Percentiles rank a stretch among this genome's conserved stretches.
These are phyloP conservation scores for Catenaria anguillulae DNA, from an alignment of 371 early-diverging fungal genomes.

Conservation along the genomic window DNA sequence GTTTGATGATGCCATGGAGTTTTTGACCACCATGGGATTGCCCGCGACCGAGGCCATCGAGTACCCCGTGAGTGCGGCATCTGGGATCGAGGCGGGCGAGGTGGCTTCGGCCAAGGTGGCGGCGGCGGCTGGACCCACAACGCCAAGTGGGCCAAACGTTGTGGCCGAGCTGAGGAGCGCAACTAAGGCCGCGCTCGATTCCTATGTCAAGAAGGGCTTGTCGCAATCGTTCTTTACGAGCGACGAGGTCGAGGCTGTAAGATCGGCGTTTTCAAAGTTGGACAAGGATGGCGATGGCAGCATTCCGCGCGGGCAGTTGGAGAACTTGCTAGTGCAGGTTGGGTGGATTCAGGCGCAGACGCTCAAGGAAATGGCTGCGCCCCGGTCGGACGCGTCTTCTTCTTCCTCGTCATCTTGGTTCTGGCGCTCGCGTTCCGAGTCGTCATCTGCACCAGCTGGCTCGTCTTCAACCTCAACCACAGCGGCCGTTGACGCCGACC, in stretches of 20 bases:
- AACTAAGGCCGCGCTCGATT: not conserved
- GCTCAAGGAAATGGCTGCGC: not conserved
- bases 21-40: constrained; percentile 83
- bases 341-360: constrained; percentile 9
- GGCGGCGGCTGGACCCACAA: not conserved
- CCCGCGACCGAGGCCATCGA: constrained; percentile 14
- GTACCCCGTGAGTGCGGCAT: constrained; percentile 11
- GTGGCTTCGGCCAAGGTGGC: constrained; percentile 5
- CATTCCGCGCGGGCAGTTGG: constrained; percentile 19
- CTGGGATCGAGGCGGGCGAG: not conserved
- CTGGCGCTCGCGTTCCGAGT: constrained; percentile 17
- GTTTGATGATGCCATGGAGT: constrained; percentile 47
- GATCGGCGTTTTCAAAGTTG: constrained; percentile 39
- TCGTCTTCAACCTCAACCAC: no score
- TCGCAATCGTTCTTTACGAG: constrained; percentile 53
- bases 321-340: not conserved
- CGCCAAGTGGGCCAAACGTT: not conserved
- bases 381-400: constrained; percentile 13
- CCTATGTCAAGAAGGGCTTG: constrained; percentile 14
- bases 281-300: constrained; percentile 45
- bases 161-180: constrained; percentile 15
- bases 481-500: constrained; percentile 14
- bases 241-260: constrained; percentile 47
- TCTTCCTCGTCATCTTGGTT: constrained; percentile 26
- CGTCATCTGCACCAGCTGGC: constrained; percentile 21